A percentile compares a stretch with the other conserved stretches of the same genome.
Conservation (phyloP, 768 basidiomycete species). For the Nevesoporus exiguus region DNA sequence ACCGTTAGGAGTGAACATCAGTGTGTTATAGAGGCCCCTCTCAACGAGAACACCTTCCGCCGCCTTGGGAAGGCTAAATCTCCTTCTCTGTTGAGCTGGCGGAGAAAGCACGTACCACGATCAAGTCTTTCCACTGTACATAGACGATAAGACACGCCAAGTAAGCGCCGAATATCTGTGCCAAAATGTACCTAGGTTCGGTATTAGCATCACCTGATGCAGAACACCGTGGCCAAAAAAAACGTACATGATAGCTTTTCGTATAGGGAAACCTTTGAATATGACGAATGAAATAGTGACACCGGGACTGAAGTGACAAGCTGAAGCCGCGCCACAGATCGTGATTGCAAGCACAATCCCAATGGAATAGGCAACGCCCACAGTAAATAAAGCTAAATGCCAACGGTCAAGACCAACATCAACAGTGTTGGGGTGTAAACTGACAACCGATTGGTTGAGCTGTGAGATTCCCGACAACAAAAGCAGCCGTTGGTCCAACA, state of each 20-base stretch:
- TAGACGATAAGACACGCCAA: conserved; percentile 60
- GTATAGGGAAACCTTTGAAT: conserved; percentile 52
- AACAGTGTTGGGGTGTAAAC: conserved; percentile 19
- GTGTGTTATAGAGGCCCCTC: conserved; percentile 25
- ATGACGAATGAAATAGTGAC: conserved; percentile 51
- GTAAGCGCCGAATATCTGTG: conserved; percentile 65
- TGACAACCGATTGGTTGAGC: conserved; percentile 48
- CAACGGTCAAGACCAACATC: neutral
- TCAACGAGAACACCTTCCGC: conserved; percentile 31
- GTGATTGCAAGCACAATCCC: conserved; percentile 59
- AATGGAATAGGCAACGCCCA: conserved; percentile 55
- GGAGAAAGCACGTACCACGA: conserved; percentile 44
- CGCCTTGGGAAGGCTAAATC: conserved; percentile 5
- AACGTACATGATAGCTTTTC: conserved; percentile 50
- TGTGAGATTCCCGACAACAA: conserved; percentile 44
- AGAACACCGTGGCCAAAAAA: conserved; percentile 6
- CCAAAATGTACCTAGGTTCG: conserved; percentile 53
- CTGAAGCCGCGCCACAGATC: conserved; percentile 51
- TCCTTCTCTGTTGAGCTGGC: conserved; percentile 32
- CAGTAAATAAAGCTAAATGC: conserved; percentile 47
- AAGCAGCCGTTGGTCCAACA: conserved; percentile 52
- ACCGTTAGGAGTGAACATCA: conserved; percentile 36
- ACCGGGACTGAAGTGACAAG: conserved; percentile 65
- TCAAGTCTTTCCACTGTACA: conserved; percentile 53
- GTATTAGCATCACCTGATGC: conserved; percentile 10